Conservation (phyloP, 345 rosid genomes). For the Hypericum perforatum region DNA sequence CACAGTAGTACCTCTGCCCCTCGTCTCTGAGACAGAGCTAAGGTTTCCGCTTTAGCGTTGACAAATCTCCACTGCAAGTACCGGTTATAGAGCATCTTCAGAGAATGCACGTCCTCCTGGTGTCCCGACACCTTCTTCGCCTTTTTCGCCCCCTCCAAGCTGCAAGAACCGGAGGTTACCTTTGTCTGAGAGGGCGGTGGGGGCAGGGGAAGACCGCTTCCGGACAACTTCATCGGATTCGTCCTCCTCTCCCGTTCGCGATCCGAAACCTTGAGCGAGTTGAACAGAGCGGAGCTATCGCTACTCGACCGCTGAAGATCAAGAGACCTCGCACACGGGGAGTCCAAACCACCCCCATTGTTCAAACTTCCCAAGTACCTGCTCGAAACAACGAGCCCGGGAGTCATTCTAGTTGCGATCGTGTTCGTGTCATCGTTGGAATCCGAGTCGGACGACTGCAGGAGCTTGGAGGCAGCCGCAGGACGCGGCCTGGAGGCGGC, state of each 20-base stretch:
- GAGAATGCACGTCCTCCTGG: constrained; percentile 53
- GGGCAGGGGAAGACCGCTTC: constrained; percentile 39
- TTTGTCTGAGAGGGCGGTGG: constrained; percentile 41
- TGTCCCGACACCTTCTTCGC: constrained; percentile 37
- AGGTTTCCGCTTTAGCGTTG: constrained; percentile 59
- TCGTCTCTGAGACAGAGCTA: constrained; percentile 40
- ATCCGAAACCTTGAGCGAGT: constrained; percentile 15
- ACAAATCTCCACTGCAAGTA: constrained; percentile 77
- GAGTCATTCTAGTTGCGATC: constrained; percentile 19
- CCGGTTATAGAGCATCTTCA: constrained; percentile 62
- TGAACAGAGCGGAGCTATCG: constrained; percentile 11
- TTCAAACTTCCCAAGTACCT: constrained; percentile 11
- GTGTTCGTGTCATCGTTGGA: constrained; percentile 28
- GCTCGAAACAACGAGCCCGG: constrained; percentile 22
- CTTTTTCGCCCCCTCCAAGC: constrained; percentile 32
- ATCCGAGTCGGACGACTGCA: constrained; percentile 41
- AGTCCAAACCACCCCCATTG: not conserved
- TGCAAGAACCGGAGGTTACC: constrained; percentile 15
- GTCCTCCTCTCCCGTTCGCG: constrained; percentile 12
- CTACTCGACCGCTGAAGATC: constrained; percentile 18
- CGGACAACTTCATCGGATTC: constrained; percentile 11
- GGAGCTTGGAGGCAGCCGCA: constrained; percentile 59
- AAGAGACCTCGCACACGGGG: constrained; percentile 31
- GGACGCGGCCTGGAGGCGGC: constrained; percentile 24
- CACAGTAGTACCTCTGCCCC: no score